Evolutionary conservation across 2,329 filamentous ascomycete genomes (phyloP), one percentile per base, ranked within the genome.

Genomic region (Calonectria ilicicola): DNA sequence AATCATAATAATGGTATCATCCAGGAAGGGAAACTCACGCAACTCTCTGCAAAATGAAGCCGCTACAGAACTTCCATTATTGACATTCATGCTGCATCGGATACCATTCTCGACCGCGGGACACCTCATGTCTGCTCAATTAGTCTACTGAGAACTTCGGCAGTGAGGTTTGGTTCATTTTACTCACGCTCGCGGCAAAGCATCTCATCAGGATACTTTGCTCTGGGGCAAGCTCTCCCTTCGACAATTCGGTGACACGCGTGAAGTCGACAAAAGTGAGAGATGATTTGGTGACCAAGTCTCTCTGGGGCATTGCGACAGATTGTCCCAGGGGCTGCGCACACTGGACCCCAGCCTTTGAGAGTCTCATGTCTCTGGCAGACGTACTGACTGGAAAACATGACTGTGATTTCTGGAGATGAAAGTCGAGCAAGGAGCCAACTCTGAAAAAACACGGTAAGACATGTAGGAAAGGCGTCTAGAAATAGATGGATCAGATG

Each of bases 131-230:
- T 81, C 79, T 21, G 29, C 17, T 21, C 2, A 7, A 21, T 80
- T 63, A 77, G 73, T 44, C 47, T 56, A 12, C n/a, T 3, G 46
- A 10, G 14, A 32, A n/a, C 23, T 5, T 23, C n/a, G 4, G 10
- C 3, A 7, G 12, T 5, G 10, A 5, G 15, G 10, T 1, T 17
- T 14, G 10, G 4, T 9, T 23, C n/a, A 4, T 15, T 19, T 27
- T 19, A 76, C 78, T 76, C 69, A 81, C 80, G 80, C 27, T 79
- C 75, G 10, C 62, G 63, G 49, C 80, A 81, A 2, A 78, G 69
- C 7, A 74, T 65, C 10, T 74, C 78, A 32, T 69, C 51, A 10
- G 77, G 79, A 40, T 68, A 53, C 46, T 80, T 82, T 19, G 78
- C 77, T 26, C 60, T 35, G 6, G 38, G 65, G 27, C 80, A 80